phyloP scores from a whole-genome alignment of 345 rosid species.

The Moricandia arvensis region DNA sequence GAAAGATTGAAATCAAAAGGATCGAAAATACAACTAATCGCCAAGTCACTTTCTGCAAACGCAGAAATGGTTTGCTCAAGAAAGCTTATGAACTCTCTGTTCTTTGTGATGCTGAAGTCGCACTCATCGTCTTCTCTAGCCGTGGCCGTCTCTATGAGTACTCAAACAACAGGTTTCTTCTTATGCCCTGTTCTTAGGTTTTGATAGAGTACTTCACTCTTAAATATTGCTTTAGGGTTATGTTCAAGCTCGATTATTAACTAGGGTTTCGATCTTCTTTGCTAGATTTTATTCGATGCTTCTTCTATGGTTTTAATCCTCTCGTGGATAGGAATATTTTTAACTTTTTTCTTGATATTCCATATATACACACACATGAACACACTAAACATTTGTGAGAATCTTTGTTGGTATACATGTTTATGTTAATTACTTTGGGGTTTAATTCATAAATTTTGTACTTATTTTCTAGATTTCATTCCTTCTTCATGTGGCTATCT shows the following conservation, averaged over 20 bases:
- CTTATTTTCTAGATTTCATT: slow-evolving; percentile 9
- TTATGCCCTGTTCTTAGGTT: slow-evolving; percentile 17
- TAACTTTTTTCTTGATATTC: slow-evolving; percentile 16
- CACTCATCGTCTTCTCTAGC: slow-evolving; percentile 95
- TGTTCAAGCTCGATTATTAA: background rate
- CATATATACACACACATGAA: background rate
- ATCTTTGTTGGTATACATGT: background rate
- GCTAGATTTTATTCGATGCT: slow-evolving; percentile 31
- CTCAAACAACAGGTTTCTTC: slow-evolving; percentile 74
- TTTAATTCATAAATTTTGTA: background rate
- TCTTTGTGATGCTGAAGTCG: slow-evolving; percentile 58
- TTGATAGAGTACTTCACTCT: background rate
- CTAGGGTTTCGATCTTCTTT: background rate
- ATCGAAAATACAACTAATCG: slow-evolving; percentile 98
- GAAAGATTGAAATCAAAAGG: slow-evolving; percentile 99
- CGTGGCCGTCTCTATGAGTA: slow-evolving; percentile 98
- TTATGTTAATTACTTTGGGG: background rate
- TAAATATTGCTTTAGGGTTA: slow-evolving; percentile 8
- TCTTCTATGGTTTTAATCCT: slow-evolving; percentile 5
- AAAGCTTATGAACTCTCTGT: slow-evolving; percentile 94
- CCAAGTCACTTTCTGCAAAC: slow-evolving; percentile 95
- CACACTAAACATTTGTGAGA: slow-evolving; percentile 5
- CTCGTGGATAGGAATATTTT: background rate
- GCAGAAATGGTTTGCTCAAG: slow-evolving; percentile 90
- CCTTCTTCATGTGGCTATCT: background rate